Percentiles rank a stretch among this genome's conserved stretches.
phyloP scores from a whole-genome alignment of 2,329 filamentous ascomycete species.

The Exophiala mesophila region DNA sequence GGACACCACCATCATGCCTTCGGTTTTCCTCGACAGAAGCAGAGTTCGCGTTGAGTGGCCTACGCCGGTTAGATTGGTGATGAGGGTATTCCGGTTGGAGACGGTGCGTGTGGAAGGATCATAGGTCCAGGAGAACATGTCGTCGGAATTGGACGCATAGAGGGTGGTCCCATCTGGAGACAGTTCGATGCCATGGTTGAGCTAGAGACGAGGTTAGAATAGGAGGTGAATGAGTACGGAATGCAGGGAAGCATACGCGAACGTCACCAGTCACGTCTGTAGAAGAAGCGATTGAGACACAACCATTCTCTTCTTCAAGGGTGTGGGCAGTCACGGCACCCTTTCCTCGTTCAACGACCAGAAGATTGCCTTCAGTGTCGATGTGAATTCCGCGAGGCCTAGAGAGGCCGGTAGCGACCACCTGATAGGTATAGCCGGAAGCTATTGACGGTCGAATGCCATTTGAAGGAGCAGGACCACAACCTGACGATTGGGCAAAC shows the following conservation, averaged over 20 bases:
- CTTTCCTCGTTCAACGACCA: conserved; percentile 44
- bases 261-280: conserved; percentile 16
- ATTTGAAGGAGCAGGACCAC: conserved; percentile 24
- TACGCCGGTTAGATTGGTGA: conserved; percentile 57
- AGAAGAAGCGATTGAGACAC: conserved; percentile 25
- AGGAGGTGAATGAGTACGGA: not conserved
- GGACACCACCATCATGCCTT: conserved; percentile 59
- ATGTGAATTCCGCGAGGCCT: conserved; percentile 45
- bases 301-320: conserved; percentile 34
- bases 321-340: conserved; percentile 36
- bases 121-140: conserved; percentile 64
- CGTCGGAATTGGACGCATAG: conserved; percentile 52
- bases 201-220: conserved; percentile 17
- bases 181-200: conserved; percentile 50
- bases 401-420: conserved; percentile 44
- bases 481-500: conserved; percentile 18
- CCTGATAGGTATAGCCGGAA: conserved; percentile 32
- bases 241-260: conserved; percentile 12
- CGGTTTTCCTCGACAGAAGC: conserved; percentile 52
- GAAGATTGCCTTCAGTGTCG: conserved; percentile 43
- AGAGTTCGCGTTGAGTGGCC: conserved; percentile 66
- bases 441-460: conserved; percentile 25
- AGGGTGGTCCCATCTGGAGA: conserved; percentile 47
- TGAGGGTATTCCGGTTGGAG: conserved; percentile 49
- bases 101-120: conserved; percentile 46